Conservation (phyloP, 768 basidiomycete genomes). For the Leccinum barrowsii region DNA sequence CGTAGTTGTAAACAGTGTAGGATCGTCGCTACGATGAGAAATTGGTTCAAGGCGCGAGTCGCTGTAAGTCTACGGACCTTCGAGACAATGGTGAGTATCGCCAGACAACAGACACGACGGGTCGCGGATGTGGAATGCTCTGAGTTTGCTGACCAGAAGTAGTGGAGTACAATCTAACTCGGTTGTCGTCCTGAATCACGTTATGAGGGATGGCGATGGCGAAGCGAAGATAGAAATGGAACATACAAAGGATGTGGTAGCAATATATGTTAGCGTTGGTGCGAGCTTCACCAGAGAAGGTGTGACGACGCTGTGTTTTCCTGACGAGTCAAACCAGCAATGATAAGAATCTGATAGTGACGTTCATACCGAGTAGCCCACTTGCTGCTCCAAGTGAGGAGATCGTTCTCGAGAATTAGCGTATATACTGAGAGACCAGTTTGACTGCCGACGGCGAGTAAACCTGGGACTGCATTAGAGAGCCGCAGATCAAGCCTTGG, state of each 20-base stretch:
- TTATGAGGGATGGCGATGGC: conserved; percentile 5
- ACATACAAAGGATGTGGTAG: conserved; percentile 56
- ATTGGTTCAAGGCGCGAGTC: conserved; percentile 1
- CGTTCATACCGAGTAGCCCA: conserved; percentile 60
- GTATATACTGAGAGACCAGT: conserved; percentile 69
- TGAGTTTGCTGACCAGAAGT: conserved; percentile 70
- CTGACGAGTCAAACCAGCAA: conserved; percentile 9
- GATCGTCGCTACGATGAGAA: conserved; percentile 53
- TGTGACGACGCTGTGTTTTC: conserved; percentile 40
- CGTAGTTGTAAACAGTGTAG: conserved; percentile 81
- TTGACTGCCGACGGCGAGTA: conserved; percentile 67
- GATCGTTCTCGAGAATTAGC: conserved; percentile 73
- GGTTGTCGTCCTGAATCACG: conserved; percentile 47
- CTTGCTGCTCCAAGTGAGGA: conserved; percentile 79
- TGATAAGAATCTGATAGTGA: background rate
- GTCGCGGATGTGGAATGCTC: conserved; percentile 67
- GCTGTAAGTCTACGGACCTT: conserved; percentile 40
- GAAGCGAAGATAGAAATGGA: conserved; percentile 16
- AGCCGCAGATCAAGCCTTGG: background rate
- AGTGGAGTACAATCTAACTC: conserved; percentile 66
- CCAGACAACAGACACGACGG: conserved; percentile 69
- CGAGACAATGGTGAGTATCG: conserved; percentile 64
- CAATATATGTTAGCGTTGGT: conserved; percentile 76
- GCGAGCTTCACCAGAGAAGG: conserved; percentile 59
- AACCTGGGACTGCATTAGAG: conserved; percentile 47